These are phyloP conservation scores for Phaffia australis DNA, from an alignment of 768 basidiomycete species.

Conservation along the genomic window DNA sequence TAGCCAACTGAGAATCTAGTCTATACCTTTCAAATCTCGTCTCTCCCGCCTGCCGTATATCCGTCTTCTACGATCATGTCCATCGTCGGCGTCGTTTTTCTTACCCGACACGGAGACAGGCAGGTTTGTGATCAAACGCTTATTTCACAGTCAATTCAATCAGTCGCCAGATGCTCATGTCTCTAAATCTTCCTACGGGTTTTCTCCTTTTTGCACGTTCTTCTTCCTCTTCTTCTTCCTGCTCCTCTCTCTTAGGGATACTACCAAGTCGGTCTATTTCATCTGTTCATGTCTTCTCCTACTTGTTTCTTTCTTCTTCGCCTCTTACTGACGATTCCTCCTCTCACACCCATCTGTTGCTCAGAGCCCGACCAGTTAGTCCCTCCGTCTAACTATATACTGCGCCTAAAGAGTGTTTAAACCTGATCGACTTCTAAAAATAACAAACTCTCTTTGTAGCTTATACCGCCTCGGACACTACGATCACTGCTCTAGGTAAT, in stretches of 20 bases:
- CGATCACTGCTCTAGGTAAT: constrained; percentile 27
- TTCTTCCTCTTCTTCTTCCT: neutral
- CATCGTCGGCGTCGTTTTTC: constrained; percentile 24
- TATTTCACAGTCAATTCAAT: neutral
- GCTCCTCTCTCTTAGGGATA: constrained; percentile 10
- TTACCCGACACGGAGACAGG: constrained; percentile 26
- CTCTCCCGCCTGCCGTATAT: too few species aligned
- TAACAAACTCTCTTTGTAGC: neutral
- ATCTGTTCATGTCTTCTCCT: neutral
- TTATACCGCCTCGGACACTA: constrained; percentile 27
- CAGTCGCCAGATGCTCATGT: neutral
- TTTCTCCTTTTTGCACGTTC: too few species aligned
- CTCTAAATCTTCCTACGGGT: too few species aligned
- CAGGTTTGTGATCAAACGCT: neutral
- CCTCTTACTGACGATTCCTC: neutral
- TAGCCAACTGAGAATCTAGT: too few species aligned
- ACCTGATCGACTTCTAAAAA: too few species aligned
- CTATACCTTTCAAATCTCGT: too few species aligned
- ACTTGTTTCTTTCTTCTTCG: neutral
- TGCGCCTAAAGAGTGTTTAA: too few species aligned
- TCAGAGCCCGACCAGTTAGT: too few species aligned
- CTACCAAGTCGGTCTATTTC: constrained; percentile 14
- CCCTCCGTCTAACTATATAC: too few species aligned
- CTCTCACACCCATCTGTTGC: too few species aligned
- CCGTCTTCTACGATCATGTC: neutral